Evolutionary conservation across 371 early-diverging fungal species (phyloP).

Genomic region (Astathelohania contejeani): DNA sequence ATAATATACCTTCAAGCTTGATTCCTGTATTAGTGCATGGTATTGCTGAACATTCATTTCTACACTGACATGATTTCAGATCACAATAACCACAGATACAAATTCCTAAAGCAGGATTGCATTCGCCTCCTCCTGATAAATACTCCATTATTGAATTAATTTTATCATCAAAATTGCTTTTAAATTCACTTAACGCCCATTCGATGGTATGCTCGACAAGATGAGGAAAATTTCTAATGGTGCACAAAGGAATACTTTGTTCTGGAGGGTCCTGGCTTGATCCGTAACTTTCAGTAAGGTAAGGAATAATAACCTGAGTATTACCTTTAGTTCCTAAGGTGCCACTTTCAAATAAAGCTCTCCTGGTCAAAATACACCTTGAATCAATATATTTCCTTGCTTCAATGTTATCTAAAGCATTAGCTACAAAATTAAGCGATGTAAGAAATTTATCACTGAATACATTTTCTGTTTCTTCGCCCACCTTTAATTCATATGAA

Average conservation of each 20-base stretch:
- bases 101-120: too few relatives aligned
- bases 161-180: slow-evolving; percentile 68
- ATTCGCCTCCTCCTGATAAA: too few relatives aligned
- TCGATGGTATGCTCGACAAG: slow-evolving; percentile 98
- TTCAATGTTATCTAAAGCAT: slow-evolving; percentile 96
- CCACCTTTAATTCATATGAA: slow-evolving; percentile 79
- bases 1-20: too few relatives aligned
- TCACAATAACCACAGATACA: not conserved
- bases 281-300: slow-evolving; percentile 88
- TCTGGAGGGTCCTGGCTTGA: slow-evolving; percentile 95
- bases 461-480: slow-evolving; percentile 76
- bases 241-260: slow-evolving; percentile 94
- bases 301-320: slow-evolving; percentile 67
- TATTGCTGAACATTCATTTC: too few relatives aligned
- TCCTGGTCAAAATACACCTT: slow-evolving; percentile 80
- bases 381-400: slow-evolving; percentile 93
- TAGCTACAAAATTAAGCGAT: slow-evolving; percentile 71
- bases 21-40: too few relatives aligned
- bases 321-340: slow-evolving; percentile 99
- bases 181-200: slow-evolving; percentile 86
- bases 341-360: slow-evolving; percentile 88
- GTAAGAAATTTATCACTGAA: slow-evolving; percentile 86
- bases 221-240: slow-evolving; percentile 96
- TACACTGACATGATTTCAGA: not conserved
- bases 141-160: slow-evolving; percentile 17